These are phyloP conservation scores for Geotrichum restrictum DNA, from an alignment of 1,139 yeast genomes.

Conservation along the genomic window DNA sequence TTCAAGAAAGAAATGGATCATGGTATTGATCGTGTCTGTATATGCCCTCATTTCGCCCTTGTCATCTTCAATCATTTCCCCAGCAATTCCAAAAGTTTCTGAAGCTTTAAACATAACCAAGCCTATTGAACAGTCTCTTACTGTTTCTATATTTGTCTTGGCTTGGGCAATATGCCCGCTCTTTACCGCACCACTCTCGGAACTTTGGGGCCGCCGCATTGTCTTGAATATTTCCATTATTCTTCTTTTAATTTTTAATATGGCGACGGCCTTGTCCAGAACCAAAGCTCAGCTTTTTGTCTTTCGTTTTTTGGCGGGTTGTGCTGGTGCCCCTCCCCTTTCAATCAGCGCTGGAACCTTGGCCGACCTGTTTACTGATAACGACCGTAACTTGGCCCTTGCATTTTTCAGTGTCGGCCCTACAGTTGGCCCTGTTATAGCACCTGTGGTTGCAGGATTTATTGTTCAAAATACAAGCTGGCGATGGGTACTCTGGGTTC, in stretches of 20 bases:
- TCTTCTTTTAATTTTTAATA: conserved; percentile 50
- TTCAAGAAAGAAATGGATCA: conserved; percentile 40
- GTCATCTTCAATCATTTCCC: conserved; percentile 57
- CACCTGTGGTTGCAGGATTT: conserved; percentile 57
- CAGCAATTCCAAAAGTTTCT: conserved; percentile 51
- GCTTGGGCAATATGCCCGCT: conserved; percentile 65
- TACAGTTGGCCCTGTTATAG: conserved; percentile 59
- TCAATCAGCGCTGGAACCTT: conserved; percentile 70
- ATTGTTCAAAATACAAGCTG: conserved; percentile 47
- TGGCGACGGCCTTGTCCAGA: conserved; percentile 55
- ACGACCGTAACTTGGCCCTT: conserved; percentile 53
- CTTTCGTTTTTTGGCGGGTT: conserved; percentile 58
- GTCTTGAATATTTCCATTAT: conserved; percentile 52
- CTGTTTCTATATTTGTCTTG: conserved; percentile 56
- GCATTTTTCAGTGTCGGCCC: conserved; percentile 61
- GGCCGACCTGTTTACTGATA: conserved; percentile 57
- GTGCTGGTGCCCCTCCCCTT: conserved; percentile 62
- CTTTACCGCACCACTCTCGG: conserved; percentile 58
- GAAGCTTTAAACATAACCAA: conserved; percentile 43
- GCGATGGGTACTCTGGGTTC: conserved; percentile 63
- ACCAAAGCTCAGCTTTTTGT: conserved; percentile 55
- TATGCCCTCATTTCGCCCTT: conserved; percentile 57
- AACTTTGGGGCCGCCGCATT: conserved; percentile 53
- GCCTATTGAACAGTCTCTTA: conserved; percentile 44
- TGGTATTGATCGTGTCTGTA: conserved; percentile 49